phyloP scores from a whole-genome alignment of 2,329 filamentous ascomycete species.

The Aspergillus japonicus region DNA sequence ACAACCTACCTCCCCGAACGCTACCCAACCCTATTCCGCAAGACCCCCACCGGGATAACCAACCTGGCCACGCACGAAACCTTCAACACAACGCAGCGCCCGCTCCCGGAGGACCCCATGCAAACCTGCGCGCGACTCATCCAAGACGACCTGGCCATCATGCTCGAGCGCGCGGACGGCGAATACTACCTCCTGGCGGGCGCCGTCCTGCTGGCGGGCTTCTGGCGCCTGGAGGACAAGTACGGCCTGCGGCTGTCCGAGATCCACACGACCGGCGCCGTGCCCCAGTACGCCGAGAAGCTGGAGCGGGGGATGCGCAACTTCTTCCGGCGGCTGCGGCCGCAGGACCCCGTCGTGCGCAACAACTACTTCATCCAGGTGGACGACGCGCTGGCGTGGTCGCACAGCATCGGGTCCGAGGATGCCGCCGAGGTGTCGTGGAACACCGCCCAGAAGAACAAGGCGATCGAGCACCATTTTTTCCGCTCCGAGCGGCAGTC shows the following conservation, averaged over 20 bases:
- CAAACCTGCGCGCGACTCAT: slow-evolving; percentile 67
- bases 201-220: slow-evolving; percentile 72
- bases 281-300: slow-evolving; percentile 69
- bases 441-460: slow-evolving; percentile 73
- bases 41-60: slow-evolving; percentile 63
- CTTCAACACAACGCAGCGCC: slow-evolving; percentile 65
- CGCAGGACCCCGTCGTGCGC: slow-evolving; percentile 64
- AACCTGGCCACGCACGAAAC: slow-evolving; percentile 70
- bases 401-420: slow-evolving; percentile 70
- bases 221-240: slow-evolving; percentile 82
- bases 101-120: slow-evolving; percentile 75
- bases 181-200: slow-evolving; percentile 80
- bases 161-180: slow-evolving; percentile 73
- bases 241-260: slow-evolving; percentile 74
- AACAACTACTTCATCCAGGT: slow-evolving; percentile 91
- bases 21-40: slow-evolving; percentile 69
- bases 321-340: slow-evolving; percentile 71
- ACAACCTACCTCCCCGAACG: slow-evolving; percentile 68
- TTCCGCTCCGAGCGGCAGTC: slow-evolving; percentile 77
- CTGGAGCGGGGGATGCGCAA: slow-evolving; percentile 76
- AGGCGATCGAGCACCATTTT: slow-evolving; percentile 68
- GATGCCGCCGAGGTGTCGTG: slow-evolving; percentile 65
- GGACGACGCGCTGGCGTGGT: slow-evolving; percentile 75
- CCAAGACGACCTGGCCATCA: slow-evolving; percentile 81
- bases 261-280: slow-evolving; percentile 75